Conservation (phyloP, 805 yeast genomes). For the Schwanniomyces vanrijiae region DNA sequence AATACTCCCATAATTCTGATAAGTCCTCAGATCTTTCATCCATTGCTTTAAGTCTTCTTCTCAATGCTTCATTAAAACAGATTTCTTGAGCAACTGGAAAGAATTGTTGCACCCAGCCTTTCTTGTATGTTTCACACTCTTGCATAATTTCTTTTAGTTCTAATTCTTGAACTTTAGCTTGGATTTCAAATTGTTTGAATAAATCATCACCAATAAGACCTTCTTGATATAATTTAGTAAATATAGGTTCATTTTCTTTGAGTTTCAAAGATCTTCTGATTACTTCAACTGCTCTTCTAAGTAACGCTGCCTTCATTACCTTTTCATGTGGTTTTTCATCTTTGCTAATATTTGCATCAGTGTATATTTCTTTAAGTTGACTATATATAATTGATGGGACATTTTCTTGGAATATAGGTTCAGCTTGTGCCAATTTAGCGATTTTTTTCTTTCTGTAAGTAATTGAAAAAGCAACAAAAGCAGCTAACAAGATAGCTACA, state of each 20-base stretch:
- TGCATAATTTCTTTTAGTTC: constrained; percentile 75
- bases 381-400: constrained; percentile 63
- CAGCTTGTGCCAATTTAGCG: constrained; percentile 53
- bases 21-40: constrained; percentile 37
- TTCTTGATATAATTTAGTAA: constrained; percentile 72
- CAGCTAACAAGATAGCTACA: constrained; percentile 63
- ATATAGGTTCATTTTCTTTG: constrained; percentile 72
- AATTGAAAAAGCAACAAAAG: constrained; percentile 68
- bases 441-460: constrained; percentile 61
- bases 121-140: constrained; percentile 72
- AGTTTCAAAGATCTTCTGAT: constrained; percentile 79
- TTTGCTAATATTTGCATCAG: constrained; percentile 37
- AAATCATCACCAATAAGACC: constrained; percentile 92
- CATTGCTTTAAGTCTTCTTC: constrained; percentile 63
- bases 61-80: constrained; percentile 86
- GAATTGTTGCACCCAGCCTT: constrained; percentile 78
- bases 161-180: constrained; percentile 73
- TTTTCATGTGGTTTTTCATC: constrained; percentile 68
- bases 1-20: constrained; percentile 35
- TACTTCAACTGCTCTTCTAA: constrained; percentile 76
- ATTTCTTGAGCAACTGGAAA: constrained; percentile 84
- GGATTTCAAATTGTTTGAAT: constrained; percentile 75
- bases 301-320: constrained; percentile 61
- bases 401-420: constrained; percentile 74
- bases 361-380: constrained; percentile 50